These are phyloP conservation scores for Penicillium polonicum DNA, from an alignment of 2,329 filamentous ascomycete genomes.

Conservation along the genomic window DNA sequence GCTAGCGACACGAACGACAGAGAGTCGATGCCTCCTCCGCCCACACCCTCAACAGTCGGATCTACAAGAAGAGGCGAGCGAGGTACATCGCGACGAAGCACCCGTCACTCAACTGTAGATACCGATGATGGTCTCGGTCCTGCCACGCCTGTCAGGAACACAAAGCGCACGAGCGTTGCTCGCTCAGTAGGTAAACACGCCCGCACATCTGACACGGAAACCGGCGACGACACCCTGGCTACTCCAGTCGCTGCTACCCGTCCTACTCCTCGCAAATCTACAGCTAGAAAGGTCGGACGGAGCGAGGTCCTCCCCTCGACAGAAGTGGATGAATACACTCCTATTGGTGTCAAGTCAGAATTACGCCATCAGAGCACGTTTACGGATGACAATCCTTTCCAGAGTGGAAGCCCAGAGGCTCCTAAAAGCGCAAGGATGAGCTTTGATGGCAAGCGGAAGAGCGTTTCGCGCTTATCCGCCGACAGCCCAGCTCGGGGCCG, in stretches of 20 bases:
- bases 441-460: conserved; percentile 52
- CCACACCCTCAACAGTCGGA: conserved; percentile 49
- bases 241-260: conserved; percentile 39
- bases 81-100: conserved; percentile 52
- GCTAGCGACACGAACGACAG: conserved; percentile 60
- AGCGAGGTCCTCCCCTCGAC: conserved; percentile 45
- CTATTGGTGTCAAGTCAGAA: conserved; percentile 44
- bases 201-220: conserved; percentile 34
- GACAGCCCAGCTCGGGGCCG: conserved; percentile 29
- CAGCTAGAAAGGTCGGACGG: conserved; percentile 53
- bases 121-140: conserved; percentile 32
- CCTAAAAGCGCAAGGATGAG: conserved; percentile 39
- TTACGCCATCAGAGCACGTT: conserved; percentile 65
- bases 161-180: conserved; percentile 34
- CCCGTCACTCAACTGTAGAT: conserved; percentile 46
- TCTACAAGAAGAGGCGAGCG: conserved; percentile 56
- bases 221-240: conserved; percentile 31
- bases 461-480: conserved; percentile 45
- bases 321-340: conserved; percentile 38
- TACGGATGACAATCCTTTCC: conserved; percentile 88
- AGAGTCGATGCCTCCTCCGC: conserved; percentile 49
- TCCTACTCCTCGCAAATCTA: conserved; percentile 41
- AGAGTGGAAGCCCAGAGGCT: conserved; percentile 66
- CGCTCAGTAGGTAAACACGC: conserved; percentile 37
- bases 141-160: conserved; percentile 25